Evolutionary conservation across 129 eudicot genomes (phyloP), one percentile per base, ranked within the genome.

Genomic region (Dittrichia graveolens): DNA sequence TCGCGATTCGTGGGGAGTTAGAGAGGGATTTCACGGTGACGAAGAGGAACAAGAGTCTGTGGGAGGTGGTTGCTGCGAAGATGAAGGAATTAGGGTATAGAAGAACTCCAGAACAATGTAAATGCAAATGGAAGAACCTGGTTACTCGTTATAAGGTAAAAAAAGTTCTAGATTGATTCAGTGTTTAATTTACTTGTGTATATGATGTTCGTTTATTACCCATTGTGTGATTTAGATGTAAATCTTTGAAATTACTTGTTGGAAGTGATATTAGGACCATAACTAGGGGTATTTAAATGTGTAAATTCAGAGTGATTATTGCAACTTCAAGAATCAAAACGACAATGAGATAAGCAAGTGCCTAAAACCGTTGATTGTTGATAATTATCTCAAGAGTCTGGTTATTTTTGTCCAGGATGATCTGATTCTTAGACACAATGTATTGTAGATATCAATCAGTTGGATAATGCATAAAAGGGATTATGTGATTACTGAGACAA

Each of bases 111-210:
- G 86, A 86, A 56, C 96, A 89, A 80, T 92, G 97, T 74, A 86
- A 86, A 57, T 73, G 85, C 79, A 92, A 92, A 79, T 92, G 97
- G 97, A 86, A 86, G 38, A 89, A 84, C 63, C 88, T 92, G 18
- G 78, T 84, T 53, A 81, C 13, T 59, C 81, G 89, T 0, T 89
- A 86, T 58, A 89, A 89, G 97, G 97, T 87, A 66, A 7, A 1
- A 1, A 11, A 24, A 19, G 5, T 5, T 38, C 50, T 73, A 53
- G 4, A 16, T 34, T 67, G 24, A 13, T 61, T 61, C 31, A 5
- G 24, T 61, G 50, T 24, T 76, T 44, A 5, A 55, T 54, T 54
- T 55, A 74, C 5, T 43, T 66, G 49, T 41, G 43, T 0, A 10
- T 70, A 50, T 4, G 34, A 14, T 65, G 1, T 53, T 53, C 4